phyloP scores from a whole-genome alignment of 345 rosid genomes.

The Psidium friedrichsthalianum region DNA sequence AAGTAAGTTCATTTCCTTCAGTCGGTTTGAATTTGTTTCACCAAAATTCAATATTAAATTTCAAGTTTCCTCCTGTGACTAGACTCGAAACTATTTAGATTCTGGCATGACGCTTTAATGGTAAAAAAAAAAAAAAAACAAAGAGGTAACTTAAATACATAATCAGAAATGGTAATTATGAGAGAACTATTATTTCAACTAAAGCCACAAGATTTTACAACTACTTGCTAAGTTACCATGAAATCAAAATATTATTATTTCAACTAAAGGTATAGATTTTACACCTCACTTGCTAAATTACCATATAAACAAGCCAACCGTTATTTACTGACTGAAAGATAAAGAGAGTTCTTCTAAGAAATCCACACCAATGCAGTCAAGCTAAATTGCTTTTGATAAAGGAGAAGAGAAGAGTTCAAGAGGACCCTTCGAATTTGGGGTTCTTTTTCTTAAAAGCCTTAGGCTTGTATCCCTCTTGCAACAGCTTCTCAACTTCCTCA shows the following conservation, averaged over 20 bases:
- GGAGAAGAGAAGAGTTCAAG: background rate
- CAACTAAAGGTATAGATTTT: background rate
- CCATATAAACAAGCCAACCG: background rate
- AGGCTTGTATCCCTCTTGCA: slow-evolving; percentile 45
- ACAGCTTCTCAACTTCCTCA: slow-evolving; percentile 72
- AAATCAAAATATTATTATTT: background rate
- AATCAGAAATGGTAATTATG: background rate
- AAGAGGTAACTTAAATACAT: background rate
- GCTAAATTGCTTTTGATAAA: background rate
- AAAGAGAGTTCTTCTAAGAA: background rate
- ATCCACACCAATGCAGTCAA: background rate
- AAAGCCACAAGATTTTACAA: background rate
- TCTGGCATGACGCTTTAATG: background rate
- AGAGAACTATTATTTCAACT: background rate
- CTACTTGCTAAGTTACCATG: background rate
- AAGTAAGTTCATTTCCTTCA: background rate
- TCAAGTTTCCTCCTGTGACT: background rate
- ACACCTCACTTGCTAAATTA: background rate
- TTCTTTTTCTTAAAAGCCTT: slow-evolving; percentile 8
- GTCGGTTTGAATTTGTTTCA: too few species aligned
- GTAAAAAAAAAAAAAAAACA: background rate
- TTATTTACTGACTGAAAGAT: background rate
- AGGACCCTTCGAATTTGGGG: background rate
- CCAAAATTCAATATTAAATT: background rate
- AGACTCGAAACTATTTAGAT: background rate